phyloP scores from a whole-genome alignment of 768 basidiomycete genomes.

The Suillus placidus region DNA sequence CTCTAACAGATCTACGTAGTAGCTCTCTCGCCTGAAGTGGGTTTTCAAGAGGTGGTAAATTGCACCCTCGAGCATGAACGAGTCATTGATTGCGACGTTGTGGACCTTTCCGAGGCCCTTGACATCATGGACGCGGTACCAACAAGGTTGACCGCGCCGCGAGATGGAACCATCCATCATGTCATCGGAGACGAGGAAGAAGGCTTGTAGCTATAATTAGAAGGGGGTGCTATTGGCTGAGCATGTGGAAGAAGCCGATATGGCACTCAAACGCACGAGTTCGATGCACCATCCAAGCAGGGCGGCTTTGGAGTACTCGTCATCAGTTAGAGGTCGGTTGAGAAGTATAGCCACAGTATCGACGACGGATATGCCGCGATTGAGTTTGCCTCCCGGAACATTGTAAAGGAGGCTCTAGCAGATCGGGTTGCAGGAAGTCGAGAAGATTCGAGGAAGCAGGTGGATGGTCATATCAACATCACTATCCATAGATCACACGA shows the following conservation, averaged over 20 bases:
- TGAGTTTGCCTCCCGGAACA: conserved; percentile 95
- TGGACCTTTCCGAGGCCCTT: conserved; percentile 33
- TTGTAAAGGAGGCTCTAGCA: conserved; percentile 86
- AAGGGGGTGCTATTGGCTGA: background rate
- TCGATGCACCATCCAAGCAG: conserved; percentile 96
- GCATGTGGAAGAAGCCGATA: background rate
- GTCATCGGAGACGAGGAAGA: conserved; percentile 96
- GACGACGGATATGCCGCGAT: conserved; percentile 94
- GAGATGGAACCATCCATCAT: conserved; percentile 97
- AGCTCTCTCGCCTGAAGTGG: conserved; percentile 78
- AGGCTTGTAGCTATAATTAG: conserved; percentile 81
- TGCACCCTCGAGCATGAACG: conserved; percentile 93
- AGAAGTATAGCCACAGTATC: conserved; percentile 90
- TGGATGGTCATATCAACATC: background rate
- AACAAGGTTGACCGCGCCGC: conserved; percentile 92
- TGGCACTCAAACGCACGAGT: conserved; percentile 59
- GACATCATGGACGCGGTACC: conserved; percentile 68
- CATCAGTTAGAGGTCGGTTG: conserved; percentile 66
- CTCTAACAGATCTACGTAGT: conserved; percentile 90
- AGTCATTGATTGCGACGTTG: conserved; percentile 92
- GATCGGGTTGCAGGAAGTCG: conserved; percentile 10
- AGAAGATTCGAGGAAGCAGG: background rate
- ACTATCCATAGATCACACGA: background rate
- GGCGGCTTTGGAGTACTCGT: conserved; percentile 88
- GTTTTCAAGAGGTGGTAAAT: conserved; percentile 90